Base-by-base conservation (phyloP, 2,329 filamentous ascomycete genomes). In the Colletotrichum tropicale region DNA sequence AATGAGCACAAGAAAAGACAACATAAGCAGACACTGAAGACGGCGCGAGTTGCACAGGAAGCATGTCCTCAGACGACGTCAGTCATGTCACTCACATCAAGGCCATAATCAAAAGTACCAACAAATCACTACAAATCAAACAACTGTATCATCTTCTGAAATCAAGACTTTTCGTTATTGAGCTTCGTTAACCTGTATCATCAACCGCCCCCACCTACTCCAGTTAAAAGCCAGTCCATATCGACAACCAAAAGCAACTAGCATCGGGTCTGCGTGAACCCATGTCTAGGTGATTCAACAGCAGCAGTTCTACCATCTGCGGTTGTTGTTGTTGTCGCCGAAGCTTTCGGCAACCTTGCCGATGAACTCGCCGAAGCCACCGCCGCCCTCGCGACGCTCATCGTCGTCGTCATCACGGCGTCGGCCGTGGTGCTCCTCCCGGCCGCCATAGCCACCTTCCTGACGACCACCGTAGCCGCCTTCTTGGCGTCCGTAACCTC, bases 321-420 rank as follows among this genome's bases (percentile, higher is more conserved):
- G 75, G 71, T 76, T 66, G 71, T 75, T 66, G 30, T 75, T 70
- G 64, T 76, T 68, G 52, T 77, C 75, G 28, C 75, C 75, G n/a
- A 76, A 77, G 38, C 66, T 66, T 64, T 76, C 60, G 32, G 75
- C 73, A 16, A 75, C 75, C 75, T 76, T 77, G 71, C 30, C 78
- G 75, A 67, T 79, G 77, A 74, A 82, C 24, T 75, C 69, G 24
- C 77, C 79, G 32, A 82, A 67, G 52, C 76, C 58, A 24, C 76
- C 77, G 10, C 67, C 73, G 28, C 77, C 72, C 30, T 78, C 72
- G 48, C 76, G 71, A 61, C 70, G 69, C 34, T 76, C 68, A 16
- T 70, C 58, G n/a, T 61, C 58, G 28, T 61, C 58, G 5, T 61
- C 58, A 8, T 34, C 58, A 32, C 58, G 58, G 58, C 58, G 58